Conservation (phyloP, 2,329 filamentous ascomycete species). For the Xenoacremonium recifei region DNA sequence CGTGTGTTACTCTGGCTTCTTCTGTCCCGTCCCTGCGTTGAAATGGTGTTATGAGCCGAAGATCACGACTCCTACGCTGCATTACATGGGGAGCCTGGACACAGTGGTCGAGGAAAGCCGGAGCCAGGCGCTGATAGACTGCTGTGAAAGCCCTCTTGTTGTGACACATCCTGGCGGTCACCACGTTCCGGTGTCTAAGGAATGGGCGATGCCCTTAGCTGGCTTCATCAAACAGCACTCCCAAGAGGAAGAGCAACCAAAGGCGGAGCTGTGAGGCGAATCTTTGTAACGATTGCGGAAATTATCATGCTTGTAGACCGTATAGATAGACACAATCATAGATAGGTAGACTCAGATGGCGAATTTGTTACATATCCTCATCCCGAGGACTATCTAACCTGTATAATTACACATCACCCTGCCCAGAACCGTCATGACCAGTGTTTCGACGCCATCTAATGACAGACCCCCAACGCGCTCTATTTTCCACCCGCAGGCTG, state of each 20-base stretch:
- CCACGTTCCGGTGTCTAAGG: conserved; percentile 80
- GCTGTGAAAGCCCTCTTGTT: conserved; percentile 54
- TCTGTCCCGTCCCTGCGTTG: conserved; percentile 60
- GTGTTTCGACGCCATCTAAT: conserved; percentile 17
- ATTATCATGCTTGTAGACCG: conserved; percentile 14
- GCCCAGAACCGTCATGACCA: conserved; percentile 27
- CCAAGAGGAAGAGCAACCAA: conserved; percentile 24
- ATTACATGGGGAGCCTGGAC: conserved; percentile 81
- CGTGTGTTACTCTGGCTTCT: conserved; percentile 76
- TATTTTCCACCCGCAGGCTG: conserved; percentile 57
- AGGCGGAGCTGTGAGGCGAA: conserved; percentile 20
- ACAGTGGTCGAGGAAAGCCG: conserved; percentile 81
- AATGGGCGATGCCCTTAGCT: conserved; percentile 74
- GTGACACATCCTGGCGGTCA: conserved; percentile 84
- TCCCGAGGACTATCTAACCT: conserved; percentile 32
- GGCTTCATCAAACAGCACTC: conserved; percentile 60
- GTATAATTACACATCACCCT: conserved; percentile 34
- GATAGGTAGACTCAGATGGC: conserved; percentile 21
- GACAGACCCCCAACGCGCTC: conserved; percentile 12
- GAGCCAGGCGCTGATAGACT: conserved; percentile 65
- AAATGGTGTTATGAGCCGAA: conserved; percentile 66
- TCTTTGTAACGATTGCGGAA: background rate
- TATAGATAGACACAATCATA: conserved; percentile 21
- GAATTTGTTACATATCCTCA: conserved; percentile 30
- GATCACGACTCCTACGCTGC: conserved; percentile 74